Evolutionary conservation across 306 rosid species (phyloP), one percentile per base, ranked within the genome.

Genomic region (Citrullus colocynthis): DNA sequence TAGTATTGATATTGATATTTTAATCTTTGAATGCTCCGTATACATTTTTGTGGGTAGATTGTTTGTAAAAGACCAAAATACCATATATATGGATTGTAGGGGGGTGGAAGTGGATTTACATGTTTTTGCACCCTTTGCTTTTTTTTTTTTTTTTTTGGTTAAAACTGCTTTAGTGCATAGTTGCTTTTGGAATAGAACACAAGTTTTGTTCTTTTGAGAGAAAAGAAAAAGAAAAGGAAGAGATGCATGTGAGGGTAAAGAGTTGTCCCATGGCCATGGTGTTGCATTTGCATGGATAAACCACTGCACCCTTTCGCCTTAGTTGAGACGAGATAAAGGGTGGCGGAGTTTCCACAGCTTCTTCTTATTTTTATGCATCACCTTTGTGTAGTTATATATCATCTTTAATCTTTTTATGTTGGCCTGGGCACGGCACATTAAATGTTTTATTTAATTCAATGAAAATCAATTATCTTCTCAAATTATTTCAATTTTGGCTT

Each of bases 101-200:
- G 13, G 32, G 28, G 77, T 73, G 55, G 36, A 69, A 42, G 18
- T 72, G 13, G 21, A 8, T 72, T 48, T 72, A 49, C 49, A 10
- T 51, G 61, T 74, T 74, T 74, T 51, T 30, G 78, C 32, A 28
- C 12, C 49, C 48, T 74, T 51, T 48, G 58, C 42, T 78, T 72
- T 24, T 24, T 24, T 24, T 24, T 24, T 24, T 24, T 24, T 24
- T 24, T 24, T 24, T 16, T 61, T 4, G 20, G 24, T 39, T 72
- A 49, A 17, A 49, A 72, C 42, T 59, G 66, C 80, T 82, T 72
- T 54, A 37, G 28, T 57, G 9, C 15, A 28, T 14, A 49, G 60
- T 15, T 72, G 60, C 77, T 48, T 72, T 72, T 72, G 77, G 77
- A 72, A 72, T 49, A 17, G 18, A 74, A 74, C 78, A 51, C 63